phyloP scores from a whole-genome alignment of 2,329 filamentous ascomycete genomes.

The Colletotrichum sp. region DNA sequence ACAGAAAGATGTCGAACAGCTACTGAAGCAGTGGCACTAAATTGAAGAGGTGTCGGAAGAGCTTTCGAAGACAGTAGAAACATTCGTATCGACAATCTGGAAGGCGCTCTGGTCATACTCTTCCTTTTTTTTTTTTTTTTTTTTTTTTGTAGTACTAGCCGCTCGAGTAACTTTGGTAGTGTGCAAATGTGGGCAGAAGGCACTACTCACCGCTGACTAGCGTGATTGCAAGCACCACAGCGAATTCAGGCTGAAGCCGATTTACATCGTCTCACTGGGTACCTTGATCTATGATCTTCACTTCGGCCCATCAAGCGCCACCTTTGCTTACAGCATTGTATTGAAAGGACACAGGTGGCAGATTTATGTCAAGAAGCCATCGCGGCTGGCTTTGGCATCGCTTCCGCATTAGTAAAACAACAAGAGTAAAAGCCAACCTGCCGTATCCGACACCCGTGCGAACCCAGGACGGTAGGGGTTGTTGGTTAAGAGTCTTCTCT shows the following conservation, averaged over 20 bases:
- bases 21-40: neutral
- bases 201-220: too few relatives aligned
- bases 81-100: neutral
- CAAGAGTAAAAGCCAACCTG: constrained; percentile 2
- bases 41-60: neutral
- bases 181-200: too few relatives aligned
- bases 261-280: neutral
- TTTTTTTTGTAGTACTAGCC: too few relatives aligned
- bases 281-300: neutral
- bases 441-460: neutral
- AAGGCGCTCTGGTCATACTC: neutral
- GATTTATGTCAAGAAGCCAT: neutral
- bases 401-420: constrained; percentile 11
- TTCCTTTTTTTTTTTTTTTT: neutral
- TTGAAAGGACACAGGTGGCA: neutral
- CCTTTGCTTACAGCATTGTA: neutral
- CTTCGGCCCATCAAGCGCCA: neutral
- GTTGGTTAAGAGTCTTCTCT: constrained; percentile 9
- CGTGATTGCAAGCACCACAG: too few relatives aligned
- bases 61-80: too few relatives aligned
- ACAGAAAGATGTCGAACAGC: too few relatives aligned
- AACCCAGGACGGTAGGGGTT: neutral
- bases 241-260: neutral
- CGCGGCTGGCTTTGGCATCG: constrained; percentile 1
- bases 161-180: too few relatives aligned